phyloP scores from a whole-genome alignment of 495 filamentous ascomycete genomes.

The Achaetomiella virescens region DNA sequence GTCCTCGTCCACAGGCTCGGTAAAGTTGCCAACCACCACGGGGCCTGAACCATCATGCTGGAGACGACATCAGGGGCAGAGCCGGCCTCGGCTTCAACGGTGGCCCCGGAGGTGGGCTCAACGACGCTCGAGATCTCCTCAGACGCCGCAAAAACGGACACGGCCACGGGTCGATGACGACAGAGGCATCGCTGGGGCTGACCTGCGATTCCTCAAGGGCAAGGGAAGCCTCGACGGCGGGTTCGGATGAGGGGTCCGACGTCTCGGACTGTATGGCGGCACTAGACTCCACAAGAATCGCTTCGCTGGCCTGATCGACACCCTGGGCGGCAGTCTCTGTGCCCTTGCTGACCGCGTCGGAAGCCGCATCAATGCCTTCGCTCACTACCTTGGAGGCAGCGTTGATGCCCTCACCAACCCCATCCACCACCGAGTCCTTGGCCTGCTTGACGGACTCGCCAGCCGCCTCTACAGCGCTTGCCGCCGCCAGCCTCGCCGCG shows the following conservation, averaged over 20 bases:
- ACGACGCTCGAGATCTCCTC: slow-evolving; percentile 13
- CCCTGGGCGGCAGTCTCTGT: slow-evolving; percentile 12
- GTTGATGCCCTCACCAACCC: slow-evolving; percentile 16
- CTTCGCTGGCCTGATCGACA: slow-evolving; percentile 6
- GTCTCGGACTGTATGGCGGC: slow-evolving; percentile 6
- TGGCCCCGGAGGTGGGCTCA: slow-evolving; percentile 19
- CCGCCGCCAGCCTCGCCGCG: slow-evolving; percentile 21
- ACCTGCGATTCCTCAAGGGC: background rate
- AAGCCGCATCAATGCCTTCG: slow-evolving; percentile 14
- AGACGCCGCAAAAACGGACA: slow-evolving; percentile 5
- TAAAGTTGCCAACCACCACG: slow-evolving; percentile 24
- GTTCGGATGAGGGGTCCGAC: background rate
- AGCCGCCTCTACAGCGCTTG: slow-evolving; percentile 11
- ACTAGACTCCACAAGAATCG: slow-evolving; percentile 6
- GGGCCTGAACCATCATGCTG: slow-evolving; percentile 21
- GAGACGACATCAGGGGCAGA: slow-evolving; percentile 17
- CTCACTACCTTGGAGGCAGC: slow-evolving; percentile 10
- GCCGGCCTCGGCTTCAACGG: slow-evolving; percentile 10
- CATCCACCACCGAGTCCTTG: slow-evolving; percentile 21
- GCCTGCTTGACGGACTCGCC: slow-evolving; percentile 5
- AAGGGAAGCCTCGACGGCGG: slow-evolving; percentile 4
- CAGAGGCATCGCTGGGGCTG: background rate
- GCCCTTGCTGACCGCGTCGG: slow-evolving; percentile 10
- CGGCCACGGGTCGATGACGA: background rate
- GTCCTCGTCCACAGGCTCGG: slow-evolving; percentile 34